Evolutionary conservation across 2,329 filamentous ascomycete species (phyloP).

Genomic region (Hymenoscyphus fraxineus): DNA sequence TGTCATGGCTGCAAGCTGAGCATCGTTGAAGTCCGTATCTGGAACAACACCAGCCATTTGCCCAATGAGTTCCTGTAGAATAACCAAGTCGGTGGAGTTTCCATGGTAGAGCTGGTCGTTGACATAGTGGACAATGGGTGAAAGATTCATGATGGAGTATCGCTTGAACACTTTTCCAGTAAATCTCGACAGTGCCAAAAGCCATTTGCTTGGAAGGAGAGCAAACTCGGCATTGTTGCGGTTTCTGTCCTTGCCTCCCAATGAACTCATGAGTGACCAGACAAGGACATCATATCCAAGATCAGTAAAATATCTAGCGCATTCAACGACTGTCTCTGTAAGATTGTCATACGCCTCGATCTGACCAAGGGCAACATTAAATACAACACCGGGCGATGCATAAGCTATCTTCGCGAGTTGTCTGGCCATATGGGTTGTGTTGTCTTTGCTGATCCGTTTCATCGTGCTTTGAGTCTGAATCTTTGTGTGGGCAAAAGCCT

Average conservation of each 20-base stretch:
- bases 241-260: slow-evolving; percentile 60
- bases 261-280: slow-evolving; percentile 81
- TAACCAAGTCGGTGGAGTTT: slow-evolving; percentile 86
- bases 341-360: slow-evolving; percentile 94
- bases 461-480: slow-evolving; percentile 80
- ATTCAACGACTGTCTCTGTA: slow-evolving; percentile 91
- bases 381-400: slow-evolving; percentile 85
- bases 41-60: slow-evolving; percentile 93
- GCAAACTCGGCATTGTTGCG: slow-evolving; percentile 60
- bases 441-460: slow-evolving; percentile 85
- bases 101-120: slow-evolving; percentile 76
- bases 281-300: slow-evolving; percentile 90
- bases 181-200: slow-evolving; percentile 85
- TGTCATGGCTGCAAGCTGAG: slow-evolving; percentile 82
- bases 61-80: slow-evolving; percentile 83
- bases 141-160: slow-evolving; percentile 78
- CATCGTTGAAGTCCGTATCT: slow-evolving; percentile 81
- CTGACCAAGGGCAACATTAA: slow-evolving; percentile 82
- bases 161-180: slow-evolving; percentile 85
- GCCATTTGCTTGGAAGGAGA: slow-evolving; percentile 81
- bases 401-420: slow-evolving; percentile 88
- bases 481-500: slow-evolving; percentile 72
- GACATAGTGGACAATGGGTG: slow-evolving; percentile 85
- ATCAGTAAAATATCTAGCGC: slow-evolving; percentile 87
- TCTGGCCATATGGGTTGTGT: slow-evolving; percentile 80